Base-by-base conservation (phyloP, 345 rosid species). In the Syzygium grande region DNA sequence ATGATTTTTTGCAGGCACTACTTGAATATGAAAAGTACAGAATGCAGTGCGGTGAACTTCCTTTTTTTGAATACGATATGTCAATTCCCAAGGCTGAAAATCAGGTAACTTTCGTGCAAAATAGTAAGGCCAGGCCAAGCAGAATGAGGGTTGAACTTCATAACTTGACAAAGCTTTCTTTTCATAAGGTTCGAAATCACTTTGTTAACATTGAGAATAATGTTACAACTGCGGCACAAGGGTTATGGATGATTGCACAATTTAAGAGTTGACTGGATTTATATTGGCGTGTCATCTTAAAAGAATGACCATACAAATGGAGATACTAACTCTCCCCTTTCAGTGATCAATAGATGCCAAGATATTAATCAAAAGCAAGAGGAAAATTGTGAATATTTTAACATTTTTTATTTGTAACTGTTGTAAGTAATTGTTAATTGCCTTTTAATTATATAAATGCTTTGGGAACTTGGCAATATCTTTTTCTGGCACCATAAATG, bases 21-120 rank as follows among this genome's bases (percentile, higher is more conserved):
- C 91, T 95, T 86, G 97, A 95, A 80, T 95, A 92, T 87, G 96
- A 95, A 90, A 95, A 91, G 89, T 93, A 93, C 86, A 92, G 93
- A 89, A 91, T 90, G 61, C 93, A 91, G 78, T 91, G 87, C 89
- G 94, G 96, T 30, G 91, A 92, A 89, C 94, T 91, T 78, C 88
- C 92, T 59, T 89, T 90, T 68, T 91, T 91, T 65, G 91, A 87
- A 68, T 87, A 90, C 87, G 91, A 94, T 63, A 86, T 78, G 85
- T 34, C 85, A 22, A 93, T 89, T 89, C 93, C 93, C 77, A 91
- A 90, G 86, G 90, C 90, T 88, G 94, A 91, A 46, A 90, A 91
- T 86, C 95, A 94, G 97, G 97, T 94, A 89, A 85, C 46, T 54
- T 61, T 52, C 3, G 2, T 73, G 80, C 46, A 34, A 73, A 73